Conservation (phyloP, 1,284 basidiomycete genomes). For the Anthracocystis walkeri region DNA sequence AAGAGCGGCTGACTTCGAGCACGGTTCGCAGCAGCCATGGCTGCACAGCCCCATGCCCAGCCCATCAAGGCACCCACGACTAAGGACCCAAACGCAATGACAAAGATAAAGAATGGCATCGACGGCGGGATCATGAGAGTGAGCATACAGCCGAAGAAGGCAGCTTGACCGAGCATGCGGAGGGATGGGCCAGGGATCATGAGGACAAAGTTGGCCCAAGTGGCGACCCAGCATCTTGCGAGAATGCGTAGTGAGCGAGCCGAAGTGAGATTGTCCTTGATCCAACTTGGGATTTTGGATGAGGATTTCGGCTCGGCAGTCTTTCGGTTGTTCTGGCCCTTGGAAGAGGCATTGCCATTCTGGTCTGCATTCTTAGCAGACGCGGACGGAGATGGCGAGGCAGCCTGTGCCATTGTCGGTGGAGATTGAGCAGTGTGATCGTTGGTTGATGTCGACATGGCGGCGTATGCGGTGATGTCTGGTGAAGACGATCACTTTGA, state of each 20-base stretch:
- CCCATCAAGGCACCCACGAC: constrained; percentile 77
- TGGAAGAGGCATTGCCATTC: background rate
- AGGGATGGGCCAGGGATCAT: constrained; percentile 60
- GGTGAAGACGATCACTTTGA: background rate
- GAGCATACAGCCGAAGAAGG: constrained; percentile 63
- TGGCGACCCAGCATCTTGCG: constrained; percentile 64
- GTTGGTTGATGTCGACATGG: constrained; percentile 14
- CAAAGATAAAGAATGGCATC: constrained; percentile 61
- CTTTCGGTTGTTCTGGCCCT: background rate
- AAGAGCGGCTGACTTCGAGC: constrained; percentile 75
- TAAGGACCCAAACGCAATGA: constrained; percentile 73
- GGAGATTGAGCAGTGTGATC: constrained; percentile 1
- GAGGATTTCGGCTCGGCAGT: background rate
- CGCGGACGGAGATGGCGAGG: background rate
- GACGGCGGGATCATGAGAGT: constrained; percentile 64
- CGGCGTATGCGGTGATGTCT: background rate
- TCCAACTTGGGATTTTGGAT: constrained; percentile 47
- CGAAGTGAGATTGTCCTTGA: constrained; percentile 46
- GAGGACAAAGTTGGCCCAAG: constrained; percentile 62
- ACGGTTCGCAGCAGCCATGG: constrained; percentile 77
- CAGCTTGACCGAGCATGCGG: constrained; percentile 61
- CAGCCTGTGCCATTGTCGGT: background rate
- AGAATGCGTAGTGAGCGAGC: constrained; percentile 41
- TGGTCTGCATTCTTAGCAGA: background rate
- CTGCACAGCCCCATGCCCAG: constrained; percentile 81